phyloP scores from a whole-genome alignment of 2,329 filamentous ascomycete genomes.

The Venturia pyrina region DNA sequence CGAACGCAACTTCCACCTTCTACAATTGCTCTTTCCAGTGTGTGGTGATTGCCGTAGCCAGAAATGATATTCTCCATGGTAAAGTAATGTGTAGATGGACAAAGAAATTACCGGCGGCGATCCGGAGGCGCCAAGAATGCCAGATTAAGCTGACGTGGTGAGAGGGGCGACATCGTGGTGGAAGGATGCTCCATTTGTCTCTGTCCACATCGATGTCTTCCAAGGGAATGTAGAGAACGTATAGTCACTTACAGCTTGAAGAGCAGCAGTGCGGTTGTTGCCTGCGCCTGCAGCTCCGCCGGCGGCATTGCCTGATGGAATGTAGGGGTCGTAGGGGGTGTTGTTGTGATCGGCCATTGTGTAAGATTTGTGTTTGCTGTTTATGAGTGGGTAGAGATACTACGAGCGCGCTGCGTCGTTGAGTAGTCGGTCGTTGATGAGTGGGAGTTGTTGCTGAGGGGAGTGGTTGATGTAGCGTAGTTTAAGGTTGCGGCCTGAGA shows the following conservation, averaged over 20 bases:
- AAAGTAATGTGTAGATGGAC: not conserved
- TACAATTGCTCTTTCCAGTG: not conserved
- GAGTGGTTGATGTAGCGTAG: slow-evolving; percentile 19
- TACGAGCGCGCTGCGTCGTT: slow-evolving; percentile 1
- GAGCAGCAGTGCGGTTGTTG: slow-evolving; percentile 58
- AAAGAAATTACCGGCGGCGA: not conserved
- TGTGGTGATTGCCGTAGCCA: not conserved
- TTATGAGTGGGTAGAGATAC: not conserved
- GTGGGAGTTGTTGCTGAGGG: slow-evolving; percentile 11
- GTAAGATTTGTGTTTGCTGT: slow-evolving; percentile 7
- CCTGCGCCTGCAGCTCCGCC: slow-evolving; percentile 37
- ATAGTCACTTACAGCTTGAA: slow-evolving; percentile 68
- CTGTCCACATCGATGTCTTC: not conserved
- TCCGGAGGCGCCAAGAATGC: not conserved
- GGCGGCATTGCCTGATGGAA: slow-evolving; percentile 53
- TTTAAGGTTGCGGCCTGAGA: slow-evolving; percentile 14
- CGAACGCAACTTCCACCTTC: not conserved
- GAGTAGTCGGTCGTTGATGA: not conserved
- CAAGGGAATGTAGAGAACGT: not conserved
- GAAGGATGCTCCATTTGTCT: not conserved
- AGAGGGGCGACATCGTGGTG: not conserved
- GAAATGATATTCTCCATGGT: not conserved
- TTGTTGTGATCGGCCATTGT: slow-evolving; percentile 48
- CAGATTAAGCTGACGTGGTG: slow-evolving; percentile 5
- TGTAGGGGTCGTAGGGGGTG: slow-evolving; percentile 76